These are phyloP conservation scores for Flaveria linearis DNA, from an alignment of 129 eudicot genomes.

Conservation along the genomic window DNA sequence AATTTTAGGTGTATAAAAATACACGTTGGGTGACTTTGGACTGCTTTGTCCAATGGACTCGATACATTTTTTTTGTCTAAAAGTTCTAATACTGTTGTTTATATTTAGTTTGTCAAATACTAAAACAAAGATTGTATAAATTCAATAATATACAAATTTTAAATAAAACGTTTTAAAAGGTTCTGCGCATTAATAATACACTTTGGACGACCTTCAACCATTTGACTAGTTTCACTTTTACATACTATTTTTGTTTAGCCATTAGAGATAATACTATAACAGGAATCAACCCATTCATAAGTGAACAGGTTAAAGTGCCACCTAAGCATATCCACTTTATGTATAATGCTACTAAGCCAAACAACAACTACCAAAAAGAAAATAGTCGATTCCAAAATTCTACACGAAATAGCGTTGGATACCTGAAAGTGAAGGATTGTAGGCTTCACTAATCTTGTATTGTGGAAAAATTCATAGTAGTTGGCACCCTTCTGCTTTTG, in stretches of 20 bases:
- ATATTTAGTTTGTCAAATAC: not conserved
- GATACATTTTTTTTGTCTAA: not conserved
- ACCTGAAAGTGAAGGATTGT: constrained; percentile 97
- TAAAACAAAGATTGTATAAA: not conserved
- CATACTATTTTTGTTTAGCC: not conserved
- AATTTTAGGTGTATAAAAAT: not conserved
- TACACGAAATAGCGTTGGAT: not conserved
- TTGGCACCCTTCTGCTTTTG: constrained; percentile 65
- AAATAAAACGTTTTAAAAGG: not conserved
- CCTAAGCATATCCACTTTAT: not conserved
- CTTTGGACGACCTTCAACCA: not conserved
- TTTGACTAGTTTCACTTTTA: not conserved
- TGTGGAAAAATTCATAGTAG: constrained; percentile 75
- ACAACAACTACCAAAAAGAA: not conserved
- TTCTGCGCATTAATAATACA: not conserved
- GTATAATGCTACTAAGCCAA: constrained; percentile 2
- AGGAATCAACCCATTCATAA: not conserved
- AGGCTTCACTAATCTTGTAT: constrained; percentile 86
- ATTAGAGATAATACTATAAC: not conserved
- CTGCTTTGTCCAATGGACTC: not conserved
- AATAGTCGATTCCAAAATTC: not conserved
- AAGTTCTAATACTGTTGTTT: not conserved
- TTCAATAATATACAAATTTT: not conserved
- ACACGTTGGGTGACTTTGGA: not conserved
- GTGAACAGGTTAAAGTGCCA: not conserved